Evolutionary conservation across 2,329 filamentous ascomycete species (phyloP).

Genomic region (Paracoccidioides lutzii): DNA sequence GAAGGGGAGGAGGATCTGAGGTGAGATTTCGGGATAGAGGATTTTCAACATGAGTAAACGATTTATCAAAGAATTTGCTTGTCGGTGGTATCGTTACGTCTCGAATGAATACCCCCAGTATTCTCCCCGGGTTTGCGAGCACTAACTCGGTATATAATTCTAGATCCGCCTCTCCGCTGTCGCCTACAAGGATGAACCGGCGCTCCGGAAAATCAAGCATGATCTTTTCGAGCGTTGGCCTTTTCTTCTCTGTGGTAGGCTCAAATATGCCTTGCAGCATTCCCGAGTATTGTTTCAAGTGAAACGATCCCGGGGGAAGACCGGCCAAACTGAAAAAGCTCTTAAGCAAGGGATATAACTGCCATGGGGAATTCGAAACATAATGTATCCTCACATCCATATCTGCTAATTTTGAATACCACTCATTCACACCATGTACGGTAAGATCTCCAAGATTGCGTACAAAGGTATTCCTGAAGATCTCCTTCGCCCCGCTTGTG

Average conservation of each 20-base stretch:
- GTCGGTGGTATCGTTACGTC: constrained; percentile 76
- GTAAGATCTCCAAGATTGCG: constrained; percentile 69
- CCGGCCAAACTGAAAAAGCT: constrained; percentile 71
- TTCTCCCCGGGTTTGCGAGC: constrained; percentile 64
- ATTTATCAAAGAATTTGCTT: constrained; percentile 65
- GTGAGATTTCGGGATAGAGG: constrained; percentile 15
- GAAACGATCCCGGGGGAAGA: constrained; percentile 77
- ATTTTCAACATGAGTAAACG: constrained; percentile 27
- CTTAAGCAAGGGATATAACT: constrained; percentile 79
- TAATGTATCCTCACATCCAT: constrained; percentile 88
- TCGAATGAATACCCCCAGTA: constrained; percentile 82
- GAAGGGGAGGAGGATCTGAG: constrained; percentile 13
- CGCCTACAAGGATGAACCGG: constrained; percentile 81
- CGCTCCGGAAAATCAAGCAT: constrained; percentile 79
- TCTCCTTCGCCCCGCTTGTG: constrained; percentile 71
- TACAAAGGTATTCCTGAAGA: constrained; percentile 92
- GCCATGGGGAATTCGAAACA: constrained; percentile 99
- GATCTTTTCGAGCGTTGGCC: constrained; percentile 71
- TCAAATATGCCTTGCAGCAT: constrained; percentile 98
- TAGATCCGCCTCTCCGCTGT: constrained; percentile 91
- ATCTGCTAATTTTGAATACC: constrained; percentile 66
- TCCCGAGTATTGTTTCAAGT: constrained; percentile 89
- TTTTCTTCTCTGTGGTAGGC: constrained; percentile 89
- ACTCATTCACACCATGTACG: constrained; percentile 76
- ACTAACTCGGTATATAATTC: constrained; percentile 96